Evolutionary conservation across 306 rosid species (phyloP), one percentile per base, ranked within the genome.

Genomic region (Inga leiocalycina): DNA sequence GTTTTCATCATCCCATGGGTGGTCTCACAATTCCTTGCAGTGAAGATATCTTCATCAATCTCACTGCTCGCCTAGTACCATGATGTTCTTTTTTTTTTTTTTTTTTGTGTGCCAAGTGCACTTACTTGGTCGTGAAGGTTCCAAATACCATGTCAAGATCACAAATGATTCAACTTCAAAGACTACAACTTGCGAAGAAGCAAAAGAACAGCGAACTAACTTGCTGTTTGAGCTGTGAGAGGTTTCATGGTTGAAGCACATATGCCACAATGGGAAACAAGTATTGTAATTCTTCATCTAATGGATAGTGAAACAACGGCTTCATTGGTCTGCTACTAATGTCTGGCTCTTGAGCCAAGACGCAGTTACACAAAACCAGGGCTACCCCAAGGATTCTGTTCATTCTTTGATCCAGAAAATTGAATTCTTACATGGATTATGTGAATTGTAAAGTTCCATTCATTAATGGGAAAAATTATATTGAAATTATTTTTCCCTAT

Each of bases 1-100:
- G 90, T 4, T 87, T 83, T 79, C 22, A 71, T 79, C 88, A 89
- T 81, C 90, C 86, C 11, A 86, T 66, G 71, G 90, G 90, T 20
- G 92, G 90, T 51, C 87, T 89, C 22, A 85, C 85, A 8, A 89
- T 87, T 76, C 90, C 90, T 9, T 89, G 90, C 89, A 71, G 69
- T 13, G 85, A 87, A 85, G 86, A 89, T 45, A 57, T 74, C 14
- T 89, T 89, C 27, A 24, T 79, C 79, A 61, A 81, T 77, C 80
- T 87, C 82, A 79, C 85, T 64, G 83, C 88, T 71, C 37, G 62
- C 51, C 67, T 87, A 3, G 46, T 35, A 67, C 46, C 24, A 17
- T 67, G 1, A 67, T 3, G 44, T 15, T 64, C 5, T 30, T 32
- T 15, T 64, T 32, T 30, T 24, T 0, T 32, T 32, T 37, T 37